Evolutionary conservation across 345 rosid genomes (phyloP), one percentile per base, ranked within the genome.

Genomic region (Toxicodendron radicans): DNA sequence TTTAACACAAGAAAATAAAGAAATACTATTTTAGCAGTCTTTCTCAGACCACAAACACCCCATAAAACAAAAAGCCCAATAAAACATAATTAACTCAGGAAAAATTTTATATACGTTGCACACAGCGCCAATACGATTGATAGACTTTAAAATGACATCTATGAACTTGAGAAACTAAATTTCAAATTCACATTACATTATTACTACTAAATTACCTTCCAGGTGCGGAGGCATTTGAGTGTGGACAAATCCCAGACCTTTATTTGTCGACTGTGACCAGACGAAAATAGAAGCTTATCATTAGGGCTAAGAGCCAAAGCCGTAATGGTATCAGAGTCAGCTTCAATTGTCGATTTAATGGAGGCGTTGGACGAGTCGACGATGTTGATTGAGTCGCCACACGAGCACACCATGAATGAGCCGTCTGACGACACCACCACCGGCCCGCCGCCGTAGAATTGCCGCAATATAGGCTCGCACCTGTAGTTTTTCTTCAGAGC

Each of bases 391-490:
- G 87, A 75, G 57, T 91, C 98, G 0, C 90, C 94, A 64, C 93
- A 89, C 3, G 92, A 84, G 72, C 99, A 95, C 10, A 78, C 93
- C 38, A 95, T 81, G 70, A 95, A 93, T 21, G 93, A 90, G 27
- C 91, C 92, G 54, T 90, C 92, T 3, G 96, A 89, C 4, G 98
- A 87, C 43, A 95, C 94, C 7, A 78, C 81, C 75, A 93, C 85
- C 0, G 99, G 96, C 0, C 97, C 99, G 2, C 98, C 99, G n/a
- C 86, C 77, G 79, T 95, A 95, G 80, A 95, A 93, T 75, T 95
- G 98, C 76, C 90, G 91, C 38, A 92, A 79, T 16, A 93, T 85
- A 23, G 87, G 85, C 32, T 83, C 83, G 84, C 96, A 81, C 14
- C 85, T 72, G 82, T 90, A 95, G 82, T 78, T 95, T 80, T 81